Evolutionary conservation across 2,329 filamentous ascomycete species (phyloP).

Genomic region (Amauroascus verrucosus): DNA sequence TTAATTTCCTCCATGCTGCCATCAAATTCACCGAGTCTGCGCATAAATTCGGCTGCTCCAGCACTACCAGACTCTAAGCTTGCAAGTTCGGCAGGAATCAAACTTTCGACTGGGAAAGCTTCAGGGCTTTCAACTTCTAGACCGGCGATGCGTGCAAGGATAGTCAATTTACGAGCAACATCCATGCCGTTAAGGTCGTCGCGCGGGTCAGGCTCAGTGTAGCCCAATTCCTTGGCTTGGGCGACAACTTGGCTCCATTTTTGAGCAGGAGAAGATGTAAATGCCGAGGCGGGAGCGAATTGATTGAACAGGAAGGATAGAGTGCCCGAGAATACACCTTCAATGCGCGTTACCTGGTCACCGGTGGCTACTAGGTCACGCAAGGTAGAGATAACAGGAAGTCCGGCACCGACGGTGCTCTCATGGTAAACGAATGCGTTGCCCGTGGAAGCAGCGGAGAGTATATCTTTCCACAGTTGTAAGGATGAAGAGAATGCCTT

Average conservation of each 20-base stretch:
- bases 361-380: slow-evolving; percentile 92
- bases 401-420: slow-evolving; percentile 82
- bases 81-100: slow-evolving; percentile 83
- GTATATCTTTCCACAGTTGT: slow-evolving; percentile 79
- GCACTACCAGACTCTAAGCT: slow-evolving; percentile 48
- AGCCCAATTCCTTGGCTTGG: slow-evolving; percentile 85
- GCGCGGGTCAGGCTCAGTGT: slow-evolving; percentile 78
- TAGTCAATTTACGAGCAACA: slow-evolving; percentile 92
- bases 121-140: slow-evolving; percentile 72
- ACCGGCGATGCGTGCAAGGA: slow-evolving; percentile 76
- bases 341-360: slow-evolving; percentile 81
- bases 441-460: slow-evolving; percentile 53
- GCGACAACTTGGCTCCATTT: slow-evolving; percentile 86
- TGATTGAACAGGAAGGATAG: slow-evolving; percentile 98
- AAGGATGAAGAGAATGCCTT: slow-evolving; percentile 85
- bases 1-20: slow-evolving; percentile 82
- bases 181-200: slow-evolving; percentile 82
- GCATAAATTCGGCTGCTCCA: slow-evolving; percentile 71
- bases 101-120: slow-evolving; percentile 82
- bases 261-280: slow-evolving; percentile 39
- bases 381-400: slow-evolving; percentile 86
- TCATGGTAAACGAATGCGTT: slow-evolving; percentile 85
- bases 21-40: slow-evolving; percentile 71
- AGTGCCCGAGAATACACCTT: slow-evolving; percentile 94
- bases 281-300: slow-evolving; percentile 69